These are phyloP conservation scores for Mortierella sp. DNA, from an alignment of 371 early-diverging fungal species.

Conservation along the genomic window DNA sequence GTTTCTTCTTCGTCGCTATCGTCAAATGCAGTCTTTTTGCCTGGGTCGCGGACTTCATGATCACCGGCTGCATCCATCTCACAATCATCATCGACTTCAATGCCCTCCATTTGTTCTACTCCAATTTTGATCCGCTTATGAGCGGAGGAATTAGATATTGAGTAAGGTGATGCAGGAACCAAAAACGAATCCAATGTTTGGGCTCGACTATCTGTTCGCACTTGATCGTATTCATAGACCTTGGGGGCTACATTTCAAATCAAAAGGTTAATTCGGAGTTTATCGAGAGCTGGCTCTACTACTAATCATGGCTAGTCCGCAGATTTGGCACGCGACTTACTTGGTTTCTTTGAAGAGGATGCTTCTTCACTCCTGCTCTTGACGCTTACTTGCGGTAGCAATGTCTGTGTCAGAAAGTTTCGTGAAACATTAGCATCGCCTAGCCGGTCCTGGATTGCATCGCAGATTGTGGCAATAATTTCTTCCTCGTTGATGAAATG, in stretches of 20 bases:
- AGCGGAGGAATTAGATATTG: conserved; percentile 12
- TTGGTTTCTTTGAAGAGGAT: conserved; percentile 28
- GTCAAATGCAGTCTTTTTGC: conserved; percentile 8
- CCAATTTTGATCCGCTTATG: conserved; percentile 39
- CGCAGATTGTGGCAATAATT: conserved; percentile 76
- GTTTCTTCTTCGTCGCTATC: conserved; percentile 13
- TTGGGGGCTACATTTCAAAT: conserved; percentile 29
- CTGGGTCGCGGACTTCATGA: not conserved
- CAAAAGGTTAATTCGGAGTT: not conserved
- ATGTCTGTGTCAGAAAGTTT: conserved; percentile 67
- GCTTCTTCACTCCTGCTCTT: conserved; percentile 23
- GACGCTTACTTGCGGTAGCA: conserved; percentile 39
- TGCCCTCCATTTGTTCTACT: conserved; percentile 19
- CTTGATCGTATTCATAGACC: conserved; percentile 72
- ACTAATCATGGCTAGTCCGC: conserved; percentile 1
- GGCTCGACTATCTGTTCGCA: conserved; percentile 83
- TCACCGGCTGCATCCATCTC: conserved; percentile 17
- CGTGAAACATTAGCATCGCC: conserved; percentile 65
- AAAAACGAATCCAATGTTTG: conserved; percentile 78
- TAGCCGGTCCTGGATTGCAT: conserved; percentile 69
- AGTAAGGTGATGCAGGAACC: conserved; percentile 35
- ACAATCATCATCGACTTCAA: conserved; percentile 17
- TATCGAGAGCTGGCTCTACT: too few relatives aligned
- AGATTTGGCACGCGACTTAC: conserved; percentile 10
- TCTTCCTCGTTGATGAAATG: conserved; percentile 92